Base-by-base conservation (phyloP, 23 red algal species). In the Gracilaria caudata region DNA sequence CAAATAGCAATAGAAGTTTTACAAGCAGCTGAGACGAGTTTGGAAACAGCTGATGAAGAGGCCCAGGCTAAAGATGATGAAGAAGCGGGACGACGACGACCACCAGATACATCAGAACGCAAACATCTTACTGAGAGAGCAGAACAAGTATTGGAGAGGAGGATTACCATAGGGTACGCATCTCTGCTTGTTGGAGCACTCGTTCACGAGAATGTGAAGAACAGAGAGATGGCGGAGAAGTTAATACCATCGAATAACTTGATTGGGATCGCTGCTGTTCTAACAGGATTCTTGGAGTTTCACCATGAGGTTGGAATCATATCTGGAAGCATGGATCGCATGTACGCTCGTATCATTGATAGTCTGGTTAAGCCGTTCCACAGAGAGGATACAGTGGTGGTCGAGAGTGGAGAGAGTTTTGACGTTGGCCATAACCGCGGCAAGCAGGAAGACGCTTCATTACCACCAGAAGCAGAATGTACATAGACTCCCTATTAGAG, bases 251-350 rank as follows among this genome's bases (percentile, higher is more conserved):
- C 41, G 34, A 51, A 51, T 39, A 64, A 53, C 32, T 58, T 91
- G 40, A 4, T 68, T 7, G 77, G 57, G 14, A 38, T 91, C 13
- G 87, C 76, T 34, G 61, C 60, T 65, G 87, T 91, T 32, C 71
- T 91, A 53, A 58, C 78, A 28, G 77, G 68, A 64, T 91, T 91
- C 43, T 51, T 91, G 10, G 87, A 82, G 23, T 91, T 91, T 68
- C 87, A 91, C 36, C 87, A 91, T 61, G 87, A 91, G 66, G 41
- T 91, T 40, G 87, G 87, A 39, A 68, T 91, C 12, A 77, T 76
- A 33, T 91, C 87, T 4, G 61, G 53, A 44, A 44, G 56, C 35
- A 77, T 91, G 77, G 87, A 91, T 66, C 66, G 43, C 3, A 91
- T 81, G 75, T 91, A 81, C 66, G 51, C n/a, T 7, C 40, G 51